Evolutionary conservation across 2,329 filamentous ascomycete species (phyloP).

Genomic region (Fusarium redolens): DNA sequence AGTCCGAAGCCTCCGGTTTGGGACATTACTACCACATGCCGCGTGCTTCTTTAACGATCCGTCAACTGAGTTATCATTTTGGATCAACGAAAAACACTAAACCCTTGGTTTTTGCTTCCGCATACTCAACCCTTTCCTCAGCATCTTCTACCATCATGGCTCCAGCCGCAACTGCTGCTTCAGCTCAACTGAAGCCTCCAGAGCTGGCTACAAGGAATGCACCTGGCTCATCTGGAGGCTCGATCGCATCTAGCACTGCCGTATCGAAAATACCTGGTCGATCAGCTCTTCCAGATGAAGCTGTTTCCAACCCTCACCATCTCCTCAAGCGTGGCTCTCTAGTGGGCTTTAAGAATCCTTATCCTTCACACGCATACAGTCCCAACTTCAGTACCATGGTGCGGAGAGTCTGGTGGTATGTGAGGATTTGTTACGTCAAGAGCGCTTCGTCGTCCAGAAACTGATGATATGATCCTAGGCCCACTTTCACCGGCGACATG

Average conservation of each 20-base stretch:
- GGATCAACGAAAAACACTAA: conserved; percentile 21
- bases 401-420: conserved; percentile 53
- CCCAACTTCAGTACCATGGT: conserved; percentile 42
- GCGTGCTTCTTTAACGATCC: conserved; percentile 34
- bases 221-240: conserved; percentile 8
- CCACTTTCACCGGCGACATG: conserved; percentile 54
- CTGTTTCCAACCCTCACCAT: conserved; percentile 61
- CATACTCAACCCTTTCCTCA: conserved; percentile 27
- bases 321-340: conserved; percentile 55
- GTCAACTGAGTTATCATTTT: conserved; percentile 36
- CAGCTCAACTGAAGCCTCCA: conserved; percentile 24
- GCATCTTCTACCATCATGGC: conserved; percentile 34
- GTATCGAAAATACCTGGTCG: conserved; percentile 52
- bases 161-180: conserved; percentile 27
- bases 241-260: conserved; percentile 37
- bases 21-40: conserved; percentile 37
- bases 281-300: conserved; percentile 54
- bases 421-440: not conserved
- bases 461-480: conserved; percentile 44
- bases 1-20: conserved; percentile 23
- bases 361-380: conserved; percentile 57
- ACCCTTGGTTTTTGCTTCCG: not conserved
- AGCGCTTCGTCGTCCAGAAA: not conserved
- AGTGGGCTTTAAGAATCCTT: conserved; percentile 62
- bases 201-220: conserved; percentile 31